Evolutionary conservation across 345 rosid species (phyloP).

Genomic region (Anacardium occidentale): DNA sequence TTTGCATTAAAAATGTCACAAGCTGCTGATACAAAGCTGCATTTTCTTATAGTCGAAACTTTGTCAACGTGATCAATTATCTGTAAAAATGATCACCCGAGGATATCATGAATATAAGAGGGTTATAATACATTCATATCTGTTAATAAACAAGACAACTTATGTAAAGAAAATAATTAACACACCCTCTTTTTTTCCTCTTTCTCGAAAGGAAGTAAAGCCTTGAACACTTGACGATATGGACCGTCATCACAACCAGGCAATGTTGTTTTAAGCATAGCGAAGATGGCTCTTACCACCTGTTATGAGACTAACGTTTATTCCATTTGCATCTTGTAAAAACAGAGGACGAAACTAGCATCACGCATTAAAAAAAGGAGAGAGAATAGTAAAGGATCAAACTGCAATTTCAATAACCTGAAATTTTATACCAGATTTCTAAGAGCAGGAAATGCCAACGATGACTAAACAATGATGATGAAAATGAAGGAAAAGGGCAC

Average conservation of each 20-base stretch:
- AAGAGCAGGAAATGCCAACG: neutral
- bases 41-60: conserved; percentile 61
- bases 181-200: conserved; percentile 81
- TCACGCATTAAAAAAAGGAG: neutral
- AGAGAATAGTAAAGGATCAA: neutral
- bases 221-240: conserved; percentile 84
- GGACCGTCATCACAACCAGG: conserved; percentile 76
- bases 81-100: conserved; percentile 36
- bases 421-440: neutral
- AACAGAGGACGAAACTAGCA: neutral
- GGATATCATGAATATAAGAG: neutral
- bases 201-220: conserved; percentile 77
- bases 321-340: conserved; percentile 12
- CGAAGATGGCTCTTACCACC: conserved; percentile 76
- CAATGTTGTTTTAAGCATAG: conserved; percentile 77
- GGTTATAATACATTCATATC: neutral
- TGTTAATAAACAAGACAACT: neutral
- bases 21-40: conserved; percentile 81
- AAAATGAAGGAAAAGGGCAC: neutral
- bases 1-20: conserved; percentile 79
- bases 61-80: conserved; percentile 75
- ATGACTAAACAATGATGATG: neutral
- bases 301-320: conserved; percentile 25
- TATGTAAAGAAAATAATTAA: conserved; percentile 3
- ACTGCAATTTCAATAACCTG: neutral